A percentile compares a stretch with the other conserved stretches of the same genome.
These are phyloP conservation scores for Haplosporangium sp. DNA, from an alignment of 371 early-diverging fungal species.

Conservation along the genomic window DNA sequence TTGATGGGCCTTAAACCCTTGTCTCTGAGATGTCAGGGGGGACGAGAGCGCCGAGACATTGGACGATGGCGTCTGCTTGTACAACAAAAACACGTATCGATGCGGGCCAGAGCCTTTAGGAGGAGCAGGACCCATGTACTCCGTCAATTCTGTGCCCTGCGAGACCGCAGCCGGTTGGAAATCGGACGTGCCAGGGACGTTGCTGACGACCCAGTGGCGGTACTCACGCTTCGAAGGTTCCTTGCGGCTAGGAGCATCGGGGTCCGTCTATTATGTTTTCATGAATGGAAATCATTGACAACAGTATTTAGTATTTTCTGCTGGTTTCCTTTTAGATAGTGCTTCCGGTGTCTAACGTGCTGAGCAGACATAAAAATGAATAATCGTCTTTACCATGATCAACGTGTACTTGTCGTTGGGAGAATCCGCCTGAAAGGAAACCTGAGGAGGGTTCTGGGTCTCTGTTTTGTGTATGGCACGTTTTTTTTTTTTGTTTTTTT, in stretches of 20 bases:
- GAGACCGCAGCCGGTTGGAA: constrained; percentile 41
- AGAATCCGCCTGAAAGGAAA: constrained; percentile 59
- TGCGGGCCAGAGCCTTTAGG: constrained; percentile 67
- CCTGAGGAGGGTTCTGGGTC: constrained; percentile 56
- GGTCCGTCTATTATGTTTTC: constrained; percentile 60
- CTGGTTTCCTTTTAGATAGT: no score
- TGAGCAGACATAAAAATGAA: not conserved
- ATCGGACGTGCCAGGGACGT: constrained; percentile 57
- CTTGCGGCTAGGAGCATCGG: constrained; percentile 72
- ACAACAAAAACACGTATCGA: constrained; percentile 73
- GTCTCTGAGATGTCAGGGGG: constrained; percentile 47
- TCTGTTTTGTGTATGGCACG: constrained; percentile 16
- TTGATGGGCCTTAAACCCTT: constrained; percentile 58
- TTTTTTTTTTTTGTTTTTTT: not conserved
- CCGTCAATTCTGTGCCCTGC: constrained; percentile 56
- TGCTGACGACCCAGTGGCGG: constrained; percentile 74
- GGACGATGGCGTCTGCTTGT: constrained; percentile 57
- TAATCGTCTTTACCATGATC: constrained; percentile 57
- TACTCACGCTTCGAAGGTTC: constrained; percentile 66
- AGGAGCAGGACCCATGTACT: constrained; percentile 71
- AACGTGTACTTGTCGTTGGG: constrained; percentile 64
- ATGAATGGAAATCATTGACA: not conserved
- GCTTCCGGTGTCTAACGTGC: no score
- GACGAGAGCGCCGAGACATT: constrained; percentile 20
- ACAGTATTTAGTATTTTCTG: not conserved